Evolutionary conservation across 2,329 filamentous ascomycete species (phyloP), one percentile per base, ranked within the genome.

Genomic region (Colletotrichum tabaci): DNA sequence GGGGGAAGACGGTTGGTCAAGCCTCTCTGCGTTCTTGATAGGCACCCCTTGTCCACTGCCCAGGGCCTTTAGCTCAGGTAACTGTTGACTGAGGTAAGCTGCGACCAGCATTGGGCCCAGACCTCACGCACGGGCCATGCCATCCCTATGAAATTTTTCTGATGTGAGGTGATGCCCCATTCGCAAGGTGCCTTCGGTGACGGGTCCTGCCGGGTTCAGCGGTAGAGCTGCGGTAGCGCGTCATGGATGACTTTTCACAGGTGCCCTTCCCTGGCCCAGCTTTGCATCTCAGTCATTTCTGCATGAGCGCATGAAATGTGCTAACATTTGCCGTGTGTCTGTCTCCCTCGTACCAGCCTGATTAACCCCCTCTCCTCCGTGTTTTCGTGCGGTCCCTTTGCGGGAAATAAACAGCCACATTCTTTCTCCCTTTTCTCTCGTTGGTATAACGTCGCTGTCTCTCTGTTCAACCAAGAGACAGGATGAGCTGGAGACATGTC

Each of bases 401-500:
- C 66, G 57, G 50, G 67, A 62, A 60, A 69, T 49, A 63, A 71
- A 44, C 40, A 46, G n/a, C 16, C 15, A 16, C 8, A 13, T 21
- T 18, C n/a, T 38, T 50, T 47, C 16, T 23, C 46, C 30, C 49
- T 16, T 53, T 15, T 13, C 40, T 35, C 57, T 62, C 40, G 35
- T 26, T 16, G 9, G 12, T 56, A 30, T 23, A 15, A 18, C 50
- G 13, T 56, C n/a, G 23, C 61, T 52, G 61, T 66, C 56, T 58
- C 50, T 53, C 46, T 71, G 52, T 73, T 66, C 71, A 71, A 71
- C 61, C 62, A 71, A 71, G 67, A 56, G 64, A 66, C 72, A 72
- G 64, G 56, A 84, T 85, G 83, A 80, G 75, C 77, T 76, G 77
- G 76, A 74, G 80, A 79, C 75, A 85, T 85, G 83, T 82, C 82